These are phyloP conservation scores for Spathaspora gorwiae DNA, from an alignment of 805 yeast species.

Conservation along the genomic window DNA sequence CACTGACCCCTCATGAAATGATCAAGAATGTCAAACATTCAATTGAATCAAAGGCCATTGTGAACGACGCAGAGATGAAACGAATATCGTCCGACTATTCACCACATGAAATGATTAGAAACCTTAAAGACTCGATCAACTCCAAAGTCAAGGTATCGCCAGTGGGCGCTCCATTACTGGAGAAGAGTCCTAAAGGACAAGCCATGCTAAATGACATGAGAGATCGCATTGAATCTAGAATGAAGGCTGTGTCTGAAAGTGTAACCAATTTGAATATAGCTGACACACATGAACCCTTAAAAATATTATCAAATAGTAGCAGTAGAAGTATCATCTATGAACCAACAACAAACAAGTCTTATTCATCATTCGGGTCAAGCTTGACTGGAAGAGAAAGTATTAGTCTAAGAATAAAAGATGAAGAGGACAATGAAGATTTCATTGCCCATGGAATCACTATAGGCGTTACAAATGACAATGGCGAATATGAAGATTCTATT, in stretches of 20 bases:
- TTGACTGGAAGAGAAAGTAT: constrained; percentile 15
- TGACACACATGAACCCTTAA: not conserved
- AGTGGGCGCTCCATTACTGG: constrained; percentile 7
- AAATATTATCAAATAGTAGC: not conserved
- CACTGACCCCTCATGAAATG: constrained; percentile 19
- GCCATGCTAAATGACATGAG: constrained; percentile 27
- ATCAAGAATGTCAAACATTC: constrained; percentile 20
- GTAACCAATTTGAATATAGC: not conserved
- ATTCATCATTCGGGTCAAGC: constrained; percentile 23
- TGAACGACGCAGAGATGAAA: constrained; percentile 6
- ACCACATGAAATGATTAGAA: constrained; percentile 29
- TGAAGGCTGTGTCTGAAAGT: not conserved
- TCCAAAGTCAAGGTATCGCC: constrained; percentile 16
- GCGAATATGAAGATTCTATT: not conserved
- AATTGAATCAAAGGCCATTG: constrained; percentile 17
- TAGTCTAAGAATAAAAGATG: too few relatives aligned
- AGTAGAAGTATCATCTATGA: not conserved
- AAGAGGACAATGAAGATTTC: not conserved
- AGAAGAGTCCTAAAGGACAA: constrained; percentile 15
- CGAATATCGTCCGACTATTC: constrained; percentile 16
- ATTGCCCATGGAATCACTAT: constrained; percentile 6
- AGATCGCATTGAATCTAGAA: constrained; percentile 28
- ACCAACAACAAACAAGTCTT: constrained; percentile 14
- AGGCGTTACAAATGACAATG: constrained; percentile 1
- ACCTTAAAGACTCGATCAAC: constrained; percentile 25